A percentile compares a stretch with the other conserved stretches of the same genome.
These are phyloP conservation scores for Dothideomycetes sp. DNA, from an alignment of 2,329 filamentous ascomycete genomes.

Conservation along the genomic window DNA sequence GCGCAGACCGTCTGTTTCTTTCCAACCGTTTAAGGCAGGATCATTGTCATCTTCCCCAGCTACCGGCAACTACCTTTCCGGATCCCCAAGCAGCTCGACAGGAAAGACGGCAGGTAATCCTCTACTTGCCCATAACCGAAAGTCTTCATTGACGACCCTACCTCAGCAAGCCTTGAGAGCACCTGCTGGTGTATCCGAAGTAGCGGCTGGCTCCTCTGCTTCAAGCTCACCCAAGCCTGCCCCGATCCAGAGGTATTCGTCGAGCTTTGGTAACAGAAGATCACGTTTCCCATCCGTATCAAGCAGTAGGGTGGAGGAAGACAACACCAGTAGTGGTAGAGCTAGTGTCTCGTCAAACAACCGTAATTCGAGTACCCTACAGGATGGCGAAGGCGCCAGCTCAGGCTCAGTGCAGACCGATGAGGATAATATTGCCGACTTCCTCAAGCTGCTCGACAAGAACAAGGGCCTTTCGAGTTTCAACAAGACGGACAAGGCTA, in stretches of 20 bases:
- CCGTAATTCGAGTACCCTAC: constrained; percentile 70
- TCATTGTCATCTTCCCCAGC: constrained; percentile 83
- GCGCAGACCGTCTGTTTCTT: constrained; percentile 75
- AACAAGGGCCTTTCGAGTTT: constrained; percentile 81
- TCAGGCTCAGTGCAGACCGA: constrained; percentile 64
- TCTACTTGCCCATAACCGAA: constrained; percentile 44
- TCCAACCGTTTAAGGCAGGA: constrained; percentile 93
- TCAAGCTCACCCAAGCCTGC: constrained; percentile 71
- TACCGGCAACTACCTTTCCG: constrained; percentile 40
- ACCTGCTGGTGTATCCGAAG: constrained; percentile 53
- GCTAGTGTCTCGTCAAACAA: constrained; percentile 60
- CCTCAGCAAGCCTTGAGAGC: constrained; percentile 66
- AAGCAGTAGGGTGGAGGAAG: constrained; percentile 60
- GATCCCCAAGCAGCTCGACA: constrained; percentile 44
- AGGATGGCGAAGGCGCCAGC: constrained; percentile 52
- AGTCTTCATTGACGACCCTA: constrained; percentile 63
- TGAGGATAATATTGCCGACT: constrained; percentile 88
- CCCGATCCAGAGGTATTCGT: constrained; percentile 77
- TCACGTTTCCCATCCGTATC: constrained; percentile 69
- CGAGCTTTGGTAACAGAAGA: constrained; percentile 82
- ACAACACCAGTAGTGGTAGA: constrained; percentile 71
- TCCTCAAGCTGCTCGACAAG: constrained; percentile 77
- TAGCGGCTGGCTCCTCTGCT: constrained; percentile 53
- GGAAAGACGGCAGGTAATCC: constrained; percentile 27
- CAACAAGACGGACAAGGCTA: constrained; percentile 50